Conservation (phyloP, 192 early-diverging fungal species). For the Coemansia sp. region DNA sequence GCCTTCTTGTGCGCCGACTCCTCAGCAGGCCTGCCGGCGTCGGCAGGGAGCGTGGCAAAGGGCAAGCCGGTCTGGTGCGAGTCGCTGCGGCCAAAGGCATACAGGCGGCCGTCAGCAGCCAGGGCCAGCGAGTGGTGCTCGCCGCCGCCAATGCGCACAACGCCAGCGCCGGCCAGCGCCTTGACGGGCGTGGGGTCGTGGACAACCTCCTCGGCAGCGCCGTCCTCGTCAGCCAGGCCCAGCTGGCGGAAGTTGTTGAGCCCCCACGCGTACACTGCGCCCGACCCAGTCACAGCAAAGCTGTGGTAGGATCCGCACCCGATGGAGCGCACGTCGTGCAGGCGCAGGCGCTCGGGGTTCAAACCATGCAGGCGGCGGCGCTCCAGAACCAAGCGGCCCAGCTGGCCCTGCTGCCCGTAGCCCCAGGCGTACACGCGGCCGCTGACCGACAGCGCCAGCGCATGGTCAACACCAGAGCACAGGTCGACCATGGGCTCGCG, state of each 20-base stretch:
- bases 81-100: conserved; percentile 84
- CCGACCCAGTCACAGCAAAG: conserved; percentile 71
- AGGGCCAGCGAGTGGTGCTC: conserved; percentile 85
- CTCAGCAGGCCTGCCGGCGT: conserved; percentile 22
- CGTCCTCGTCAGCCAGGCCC: conserved; percentile 59
- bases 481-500: conserved; percentile 72
- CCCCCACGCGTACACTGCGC: conserved; percentile 78
- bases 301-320: conserved; percentile 84
- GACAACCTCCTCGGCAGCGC: conserved; percentile 51
- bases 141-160: conserved; percentile 73
- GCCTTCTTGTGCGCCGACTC: conserved; percentile 57
- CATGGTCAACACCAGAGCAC: conserved; percentile 83
- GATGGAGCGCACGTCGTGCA: conserved; percentile 63
- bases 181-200: conserved; percentile 62
- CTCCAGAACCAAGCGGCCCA: conserved; percentile 79
- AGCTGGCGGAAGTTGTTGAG: conserved; percentile 92
- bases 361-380: conserved; percentile 70
- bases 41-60: conserved; percentile 40
- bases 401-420: conserved; percentile 83
- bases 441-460: conserved; percentile 68
- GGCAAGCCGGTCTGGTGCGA: conserved; percentile 79
- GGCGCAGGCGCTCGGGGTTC: conserved; percentile 58
- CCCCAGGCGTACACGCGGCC: conserved; percentile 90
- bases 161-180: conserved; percentile 43
- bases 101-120: conserved; percentile 70